Base-by-base conservation (phyloP, 805 yeast species). In the Kuraishia borneana region DNA sequence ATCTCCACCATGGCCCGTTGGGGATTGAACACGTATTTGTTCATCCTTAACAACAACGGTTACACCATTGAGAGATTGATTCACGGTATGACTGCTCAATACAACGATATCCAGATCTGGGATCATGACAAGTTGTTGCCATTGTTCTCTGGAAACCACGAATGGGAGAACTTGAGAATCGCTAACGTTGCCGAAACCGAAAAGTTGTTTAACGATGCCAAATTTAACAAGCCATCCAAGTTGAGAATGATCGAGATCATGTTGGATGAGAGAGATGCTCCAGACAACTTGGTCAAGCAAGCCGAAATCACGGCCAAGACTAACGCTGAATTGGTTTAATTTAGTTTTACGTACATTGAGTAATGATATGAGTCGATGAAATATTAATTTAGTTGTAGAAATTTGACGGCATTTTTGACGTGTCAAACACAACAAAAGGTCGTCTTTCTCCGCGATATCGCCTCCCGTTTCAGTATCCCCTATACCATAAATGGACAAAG, bases 11-110 rank as follows among this genome's bases (percentile, higher is more conserved):
- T 75, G 69, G 63, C 73, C 51, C 70, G 76, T 57, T 72, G 79
- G 78, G 67, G 68, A 40, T 63, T 73, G 48, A 73, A 66, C 42
- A 83, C 83, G 48, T 77, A 77, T 60, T 56, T 78, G 50, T 77
- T 77, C 51, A 73, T 78, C 22, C 64, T 78, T 52, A 78, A 77
- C 63, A 78, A 78, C 59, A 72, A 68, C 42, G 85, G 85, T 55
- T 78, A 77, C 65, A 77, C 85, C 46, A 77, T 77, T 51, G 84
- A 77, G 60, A 73, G 76, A 60, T 67, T 77, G 60, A 76, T 78
- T 44, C 84, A 78, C 60, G 84, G 84, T 53, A 70, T 62, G 45
- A 60, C 60, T 21, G 83, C 83, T 33, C 57, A 63, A 37, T 78
- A 78, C 61, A 78, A 78, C 55, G 72, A 68, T 44, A 71, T 78